Conservation (phyloP, 2,329 filamentous ascomycete genomes). For the Xylariomycetidae sp. region DNA sequence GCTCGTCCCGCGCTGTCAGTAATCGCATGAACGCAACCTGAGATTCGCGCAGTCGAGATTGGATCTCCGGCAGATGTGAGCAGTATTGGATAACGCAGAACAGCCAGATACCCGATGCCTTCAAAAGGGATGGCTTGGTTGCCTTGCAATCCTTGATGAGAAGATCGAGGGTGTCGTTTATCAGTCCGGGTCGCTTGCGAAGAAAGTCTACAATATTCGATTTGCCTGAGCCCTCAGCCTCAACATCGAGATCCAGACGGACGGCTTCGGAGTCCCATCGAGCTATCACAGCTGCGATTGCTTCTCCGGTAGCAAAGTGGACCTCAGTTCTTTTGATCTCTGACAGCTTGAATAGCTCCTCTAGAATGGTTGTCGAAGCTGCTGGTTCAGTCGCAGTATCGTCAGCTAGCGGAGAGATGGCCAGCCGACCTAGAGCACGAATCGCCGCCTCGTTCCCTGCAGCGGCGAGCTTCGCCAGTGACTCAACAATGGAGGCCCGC, state of each 20-base stretch:
- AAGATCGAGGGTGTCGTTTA: slow-evolving; percentile 61
- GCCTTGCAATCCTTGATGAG: slow-evolving; percentile 73
- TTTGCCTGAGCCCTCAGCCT: slow-evolving; percentile 40
- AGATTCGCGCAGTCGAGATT: slow-evolving; percentile 68
- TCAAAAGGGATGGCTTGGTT: slow-evolving; percentile 83
- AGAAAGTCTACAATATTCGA: slow-evolving; percentile 25
- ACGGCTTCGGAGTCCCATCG: slow-evolving; percentile 83
- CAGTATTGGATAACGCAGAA: slow-evolving; percentile 89
- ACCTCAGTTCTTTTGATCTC: slow-evolving; percentile 82
- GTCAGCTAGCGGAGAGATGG: slow-evolving; percentile 47
- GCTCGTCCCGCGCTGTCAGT: slow-evolving; percentile 81
- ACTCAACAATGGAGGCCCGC: slow-evolving; percentile 59
- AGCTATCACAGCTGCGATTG: slow-evolving; percentile 70
- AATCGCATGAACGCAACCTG: slow-evolving; percentile 86
- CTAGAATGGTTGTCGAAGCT: slow-evolving; percentile 52
- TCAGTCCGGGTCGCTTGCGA: slow-evolving; percentile 33
- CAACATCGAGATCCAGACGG: slow-evolving; percentile 70
- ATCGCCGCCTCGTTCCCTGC: slow-evolving; percentile 73
- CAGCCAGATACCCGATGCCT: slow-evolving; percentile 93
- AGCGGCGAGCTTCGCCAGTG: slow-evolving; percentile 62
- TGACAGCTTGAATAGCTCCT: slow-evolving; percentile 69
- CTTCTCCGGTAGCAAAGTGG: slow-evolving; percentile 87
- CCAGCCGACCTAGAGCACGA: slow-evolving; percentile 71
- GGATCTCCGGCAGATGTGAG: slow-evolving; percentile 70
- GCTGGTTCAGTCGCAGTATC: slow-evolving; percentile 28